A percentile compares a stretch with the other conserved stretches of the same genome.
phyloP scores from a whole-genome alignment of 176 grass and related monocot species.

The Aegilops longissima region DNA sequence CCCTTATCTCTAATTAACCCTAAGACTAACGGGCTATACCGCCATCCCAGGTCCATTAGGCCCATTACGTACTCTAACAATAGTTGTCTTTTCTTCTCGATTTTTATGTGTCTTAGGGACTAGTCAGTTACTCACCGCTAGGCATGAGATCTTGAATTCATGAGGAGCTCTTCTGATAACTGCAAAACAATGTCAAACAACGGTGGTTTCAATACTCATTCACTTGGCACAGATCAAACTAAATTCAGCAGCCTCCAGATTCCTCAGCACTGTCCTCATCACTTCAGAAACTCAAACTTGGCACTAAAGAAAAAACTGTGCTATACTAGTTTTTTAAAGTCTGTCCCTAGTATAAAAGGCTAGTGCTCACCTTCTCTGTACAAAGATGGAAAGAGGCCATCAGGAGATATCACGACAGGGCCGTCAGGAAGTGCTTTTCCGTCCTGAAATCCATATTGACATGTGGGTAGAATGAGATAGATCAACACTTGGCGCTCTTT shows the following conservation, averaged over 20 bases:
- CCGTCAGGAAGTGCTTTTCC: slow-evolving; percentile 91
- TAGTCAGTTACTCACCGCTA: slow-evolving; percentile 58
- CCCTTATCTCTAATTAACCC: too few species aligned
- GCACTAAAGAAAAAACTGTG: too few species aligned
- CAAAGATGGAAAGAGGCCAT: slow-evolving; percentile 95
- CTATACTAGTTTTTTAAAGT: too few species aligned
- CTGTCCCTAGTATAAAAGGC: not conserved
- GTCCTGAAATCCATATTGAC: slow-evolving; percentile 64
- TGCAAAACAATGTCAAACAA: slow-evolving; percentile 43
- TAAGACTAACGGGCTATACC: too few species aligned
- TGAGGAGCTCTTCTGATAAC: slow-evolving; percentile 99
- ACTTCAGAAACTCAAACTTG: not conserved
- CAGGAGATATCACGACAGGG: slow-evolving; percentile 97
- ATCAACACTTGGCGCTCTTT: slow-evolving; percentile 17
- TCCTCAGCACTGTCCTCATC: not conserved
- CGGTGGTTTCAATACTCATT: not conserved
- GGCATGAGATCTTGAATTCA: slow-evolving; percentile 98
- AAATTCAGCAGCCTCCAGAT: not conserved
- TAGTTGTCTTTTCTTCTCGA: slow-evolving; percentile 1
- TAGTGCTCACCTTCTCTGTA: slow-evolving; percentile 86
- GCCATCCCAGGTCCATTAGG: too few species aligned
- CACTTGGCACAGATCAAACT: not conserved
- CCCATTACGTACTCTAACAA: not conserved
- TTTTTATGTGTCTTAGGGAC: not conserved
- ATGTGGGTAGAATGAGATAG: slow-evolving; percentile 13